Conservation (phyloP, 306 rosid species). For the Gleditsia sinensis region DNA sequence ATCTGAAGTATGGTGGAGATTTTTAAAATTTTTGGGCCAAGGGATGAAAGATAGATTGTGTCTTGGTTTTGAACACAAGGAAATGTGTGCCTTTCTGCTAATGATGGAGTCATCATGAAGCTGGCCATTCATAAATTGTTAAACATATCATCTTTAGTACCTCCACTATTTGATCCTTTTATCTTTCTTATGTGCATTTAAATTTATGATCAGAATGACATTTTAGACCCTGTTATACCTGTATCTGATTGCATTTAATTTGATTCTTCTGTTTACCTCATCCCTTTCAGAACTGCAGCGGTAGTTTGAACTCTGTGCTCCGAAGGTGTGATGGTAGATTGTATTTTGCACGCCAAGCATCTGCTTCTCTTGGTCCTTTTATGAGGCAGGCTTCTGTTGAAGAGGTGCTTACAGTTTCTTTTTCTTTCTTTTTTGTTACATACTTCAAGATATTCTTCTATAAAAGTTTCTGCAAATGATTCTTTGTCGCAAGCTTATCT, state of each 20-base stretch:
- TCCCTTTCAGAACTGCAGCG: constrained; percentile 57
- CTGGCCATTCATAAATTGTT: background rate
- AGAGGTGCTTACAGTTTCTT: constrained; percentile 46
- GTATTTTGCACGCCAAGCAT: constrained; percentile 68
- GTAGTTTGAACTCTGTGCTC: constrained; percentile 53
- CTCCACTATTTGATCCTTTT: background rate
- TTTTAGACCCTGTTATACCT: background rate
- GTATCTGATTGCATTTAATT: constrained; percentile 10
- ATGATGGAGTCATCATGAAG: background rate
- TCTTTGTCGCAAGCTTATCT: constrained; percentile 18
- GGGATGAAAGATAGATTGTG: background rate
- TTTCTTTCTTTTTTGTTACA: background rate
- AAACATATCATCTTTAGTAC: background rate
- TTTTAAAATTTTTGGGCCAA: background rate
- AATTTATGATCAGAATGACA: background rate
- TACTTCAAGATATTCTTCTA: background rate
- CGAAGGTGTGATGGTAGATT: constrained; percentile 55
- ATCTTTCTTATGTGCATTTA: constrained; percentile 21
- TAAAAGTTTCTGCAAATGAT: background rate
- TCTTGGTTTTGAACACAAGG: background rate
- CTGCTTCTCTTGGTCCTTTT: constrained; percentile 59
- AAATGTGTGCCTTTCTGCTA: background rate
- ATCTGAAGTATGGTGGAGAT: background rate
- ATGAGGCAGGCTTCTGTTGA: constrained; percentile 60
- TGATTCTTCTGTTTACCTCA: constrained; percentile 21